A percentile compares a stretch with the other conserved stretches of the same genome.
Conservation (phyloP, 176 grass and related monocot genomes). For the Sorghum bicolor region Sorghum_bicolor_NCBIv3 NC_012872.2:67981501-67982000, state of each 20-base stretch:
- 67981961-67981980: not conserved
- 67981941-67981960: not conserved
- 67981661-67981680: conserved; percentile 79
- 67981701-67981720: not conserved
- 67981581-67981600: conserved; percentile 59
- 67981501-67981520: not conserved
- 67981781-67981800: conserved; percentile 22
- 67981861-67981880: conserved; percentile 94
- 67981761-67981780: not conserved
- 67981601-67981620: conserved; percentile 53
- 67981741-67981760: not conserved
- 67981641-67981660: conserved; percentile 68
- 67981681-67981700: conserved; percentile 76
- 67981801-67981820: conserved; percentile 76
- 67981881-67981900: conserved; percentile 80
- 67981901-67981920: conserved; percentile 35
- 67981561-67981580: conserved; percentile 57
- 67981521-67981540: conserved; percentile 1
- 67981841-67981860: conserved; percentile 90
- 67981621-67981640: conserved; percentile 63
- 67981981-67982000: not conserved
- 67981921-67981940: not conserved
- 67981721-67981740: not conserved
- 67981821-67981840: conserved; percentile 78
- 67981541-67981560: conserved; percentile 44